These are phyloP conservation scores for Thielaviopsis ethacetica DNA, from an alignment of 2,329 filamentous ascomycete species.

Conservation along the genomic window DNA sequence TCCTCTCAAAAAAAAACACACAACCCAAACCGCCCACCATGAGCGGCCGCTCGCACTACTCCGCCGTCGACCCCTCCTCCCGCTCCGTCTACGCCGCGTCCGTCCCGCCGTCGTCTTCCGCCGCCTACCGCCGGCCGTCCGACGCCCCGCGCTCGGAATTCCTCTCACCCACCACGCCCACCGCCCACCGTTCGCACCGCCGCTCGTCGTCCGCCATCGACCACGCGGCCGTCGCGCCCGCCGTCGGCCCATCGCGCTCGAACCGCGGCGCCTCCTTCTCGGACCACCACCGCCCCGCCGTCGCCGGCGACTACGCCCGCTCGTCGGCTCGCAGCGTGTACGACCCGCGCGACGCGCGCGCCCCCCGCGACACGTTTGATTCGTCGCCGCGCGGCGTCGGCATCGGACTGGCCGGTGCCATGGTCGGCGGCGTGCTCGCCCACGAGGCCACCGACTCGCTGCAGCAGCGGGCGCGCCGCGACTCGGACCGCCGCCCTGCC, in stretches of 20 bases:
- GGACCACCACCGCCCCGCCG: slow-evolving; percentile 1
- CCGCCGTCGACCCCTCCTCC: slow-evolving; percentile 3
- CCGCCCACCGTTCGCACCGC: slow-evolving; percentile 15
- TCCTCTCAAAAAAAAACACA: too few relatives aligned
- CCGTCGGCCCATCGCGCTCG: slow-evolving; percentile 15
- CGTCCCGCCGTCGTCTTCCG: background rate
- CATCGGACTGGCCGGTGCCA: slow-evolving; percentile 34
- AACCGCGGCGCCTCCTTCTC: slow-evolving; percentile 11
- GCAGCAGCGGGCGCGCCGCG: slow-evolving; percentile 16
- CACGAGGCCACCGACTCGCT: slow-evolving; percentile 29
- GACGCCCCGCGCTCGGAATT: slow-evolving; percentile 8
- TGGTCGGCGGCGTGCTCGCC: slow-evolving; percentile 37
- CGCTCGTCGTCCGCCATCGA: slow-evolving; percentile 8
- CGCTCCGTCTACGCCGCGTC: slow-evolving; percentile 4
- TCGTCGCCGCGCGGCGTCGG: slow-evolving; percentile 32
- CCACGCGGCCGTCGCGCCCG: slow-evolving; percentile 9
- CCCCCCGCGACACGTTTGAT: slow-evolving; percentile 25
- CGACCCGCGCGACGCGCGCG: background rate
- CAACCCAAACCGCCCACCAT: slow-evolving; percentile 4
- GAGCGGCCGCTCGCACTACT: slow-evolving; percentile 10
- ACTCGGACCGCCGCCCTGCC: slow-evolving; percentile 16
- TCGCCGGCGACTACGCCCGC: background rate
- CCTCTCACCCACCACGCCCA: slow-evolving; percentile 15
- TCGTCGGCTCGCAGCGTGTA: too few relatives aligned
- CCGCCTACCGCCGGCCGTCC: slow-evolving; percentile 1